Evolutionary conservation across 148 eudicot genomes (phyloP).

Genomic region (Oxyria digyna): DNA sequence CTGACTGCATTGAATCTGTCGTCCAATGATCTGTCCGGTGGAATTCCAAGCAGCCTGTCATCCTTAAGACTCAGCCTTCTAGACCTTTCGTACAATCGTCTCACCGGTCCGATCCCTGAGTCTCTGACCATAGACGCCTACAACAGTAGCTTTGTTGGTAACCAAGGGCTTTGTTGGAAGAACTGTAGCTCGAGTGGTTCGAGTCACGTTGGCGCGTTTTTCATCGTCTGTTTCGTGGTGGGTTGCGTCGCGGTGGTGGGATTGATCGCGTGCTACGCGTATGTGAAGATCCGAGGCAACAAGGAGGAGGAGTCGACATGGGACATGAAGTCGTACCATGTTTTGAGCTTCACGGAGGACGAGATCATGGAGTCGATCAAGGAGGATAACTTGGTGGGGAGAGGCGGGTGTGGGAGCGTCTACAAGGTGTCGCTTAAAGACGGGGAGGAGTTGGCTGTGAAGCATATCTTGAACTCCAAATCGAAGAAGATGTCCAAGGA

Average conservation of each 20-base stretch:
- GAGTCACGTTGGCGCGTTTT: conserved; percentile 11
- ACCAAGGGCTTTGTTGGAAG: conserved; percentile 57
- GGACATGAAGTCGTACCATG: conserved; percentile 79
- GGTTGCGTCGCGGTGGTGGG: conserved; percentile 21
- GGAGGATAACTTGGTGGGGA: conserved; percentile 67
- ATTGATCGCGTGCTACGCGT: conserved; percentile 24
- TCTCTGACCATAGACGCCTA: conserved; percentile 41
- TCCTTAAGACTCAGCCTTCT: conserved; percentile 49
- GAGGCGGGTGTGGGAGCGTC: conserved; percentile 87
- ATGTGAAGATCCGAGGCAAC: conserved; percentile 21
- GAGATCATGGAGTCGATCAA: conserved; percentile 66
- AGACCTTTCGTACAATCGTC: conserved; percentile 57
- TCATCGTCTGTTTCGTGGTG: conserved; percentile 26
- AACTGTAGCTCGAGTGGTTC: conserved; percentile 37
- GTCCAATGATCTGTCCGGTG: conserved; percentile 49
- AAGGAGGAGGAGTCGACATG: conserved; percentile 27
- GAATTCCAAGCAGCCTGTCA: conserved; percentile 45
- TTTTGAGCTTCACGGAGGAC: conserved; percentile 59
- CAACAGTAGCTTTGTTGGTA: conserved; percentile 59
- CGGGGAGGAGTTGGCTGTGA: conserved; percentile 63
- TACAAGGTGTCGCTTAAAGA: conserved; percentile 47
- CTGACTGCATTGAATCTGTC: conserved; percentile 69
- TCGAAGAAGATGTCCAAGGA: conserved; percentile 28
- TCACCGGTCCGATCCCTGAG: conserved; percentile 54
- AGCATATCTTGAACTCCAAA: conserved; percentile 57